Base-by-base conservation (phyloP, 805 yeast species). In the Wickerhamomyces alni region DNA sequence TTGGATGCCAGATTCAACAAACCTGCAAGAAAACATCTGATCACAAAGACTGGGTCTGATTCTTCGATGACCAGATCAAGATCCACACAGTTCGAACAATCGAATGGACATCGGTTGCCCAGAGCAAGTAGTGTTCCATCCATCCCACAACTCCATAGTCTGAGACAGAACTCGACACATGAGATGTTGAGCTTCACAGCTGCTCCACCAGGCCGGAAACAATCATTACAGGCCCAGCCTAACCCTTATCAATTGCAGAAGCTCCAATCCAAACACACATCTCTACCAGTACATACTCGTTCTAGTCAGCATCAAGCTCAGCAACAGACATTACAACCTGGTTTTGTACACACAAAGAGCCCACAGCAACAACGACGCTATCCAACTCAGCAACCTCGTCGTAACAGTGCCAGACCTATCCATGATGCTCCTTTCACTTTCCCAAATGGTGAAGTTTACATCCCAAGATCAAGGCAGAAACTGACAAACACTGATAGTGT, bases 361-460 rank as follows among this genome's bases (percentile, higher is more conserved):
- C 24, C 24, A 7, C 24, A 21, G 9, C 24, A 21, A 21, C 24
- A 21, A 9, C 24, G 24, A 7, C 24, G 24, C 9, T 9, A 21
- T 21, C 9, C 24, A 21, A 9, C 13, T 7, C 18, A 28, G 15
- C 38, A n/a, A 22, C 38, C 33, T 28, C 18, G 34, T 24, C 22
- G 13, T 13, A 15, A 18, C 32, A 33, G 7, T 32, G 22, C 15
- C 34, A 18, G 50, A 48, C 26, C 44, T 46, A 36, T 41, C 37
- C 48, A 50, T 15, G 26, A 50, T 26, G 49, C 47, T 3, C 49
- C 55, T 2, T 55, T 52, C 44, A 53, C 57, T 2, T 55, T 55
- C 41, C 60, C 60, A 17, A 55, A 55, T 30, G 60, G 60, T 30
- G 60, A 55, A 29, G 49, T 54, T 6, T 55, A 55, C 36, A 54